These are phyloP conservation scores for Paramecium pentaurelia DNA, from an alignment of 73 alveolate genomes.

Conservation along the genomic window DNA sequence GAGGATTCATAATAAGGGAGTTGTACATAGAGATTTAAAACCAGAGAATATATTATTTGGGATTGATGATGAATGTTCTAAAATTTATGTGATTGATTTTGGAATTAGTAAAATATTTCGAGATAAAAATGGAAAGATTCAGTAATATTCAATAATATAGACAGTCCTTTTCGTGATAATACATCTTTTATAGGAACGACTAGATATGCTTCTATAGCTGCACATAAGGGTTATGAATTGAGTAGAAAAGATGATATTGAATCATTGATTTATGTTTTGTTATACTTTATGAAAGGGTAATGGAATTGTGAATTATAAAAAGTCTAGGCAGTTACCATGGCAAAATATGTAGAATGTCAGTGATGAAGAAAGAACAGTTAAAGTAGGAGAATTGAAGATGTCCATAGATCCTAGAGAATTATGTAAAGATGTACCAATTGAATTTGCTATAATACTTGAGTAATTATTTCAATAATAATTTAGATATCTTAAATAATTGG, in stretches of 20 bases:
- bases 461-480: neutral
- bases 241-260: constrained; percentile 85
- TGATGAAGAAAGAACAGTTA: constrained; percentile 53
- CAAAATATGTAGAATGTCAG: constrained; percentile 57
- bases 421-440: constrained; percentile 52
- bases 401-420: constrained; percentile 26
- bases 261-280: constrained; percentile 74
- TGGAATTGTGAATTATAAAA: neutral
- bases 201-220: constrained; percentile 75
- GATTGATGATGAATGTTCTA: constrained; percentile 40
- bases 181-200: constrained; percentile 66
- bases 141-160: neutral
- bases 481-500: neutral
- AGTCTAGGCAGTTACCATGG: constrained; percentile 63
- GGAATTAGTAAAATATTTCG: constrained; percentile 60
- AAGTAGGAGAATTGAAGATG: constrained; percentile 56
- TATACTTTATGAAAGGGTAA: constrained; percentile 68
- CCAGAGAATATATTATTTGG: constrained; percentile 57
- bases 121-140: constrained; percentile 31
- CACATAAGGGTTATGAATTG: constrained; percentile 87
- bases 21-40: constrained; percentile 57
- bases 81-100: constrained; percentile 45
- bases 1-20: constrained; percentile 24
- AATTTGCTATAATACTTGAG: constrained; percentile 28
- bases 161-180: constrained; percentile 23